These are phyloP conservation scores for Ramaria sp. DNA, from an alignment of 768 basidiomycete species.

Conservation along the genomic window DNA sequence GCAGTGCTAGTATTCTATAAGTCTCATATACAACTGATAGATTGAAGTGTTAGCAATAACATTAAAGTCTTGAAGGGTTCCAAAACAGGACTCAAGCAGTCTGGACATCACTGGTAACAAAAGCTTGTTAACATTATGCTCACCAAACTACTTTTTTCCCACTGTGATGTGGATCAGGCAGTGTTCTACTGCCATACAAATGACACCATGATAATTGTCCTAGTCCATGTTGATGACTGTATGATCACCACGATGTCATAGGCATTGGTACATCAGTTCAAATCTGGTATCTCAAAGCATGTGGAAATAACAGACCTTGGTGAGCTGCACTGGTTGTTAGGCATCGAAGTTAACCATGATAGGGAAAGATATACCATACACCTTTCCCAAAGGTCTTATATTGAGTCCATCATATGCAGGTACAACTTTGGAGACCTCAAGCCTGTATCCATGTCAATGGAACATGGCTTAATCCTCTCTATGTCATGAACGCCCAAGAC, in stretches of 20 bases:
- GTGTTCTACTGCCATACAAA: too few relatives aligned
- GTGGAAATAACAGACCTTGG: conserved; percentile 4
- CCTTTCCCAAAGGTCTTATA: conserved; percentile 11
- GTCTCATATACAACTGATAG: too few relatives aligned
- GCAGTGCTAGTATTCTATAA: too few relatives aligned
- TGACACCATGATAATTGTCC: too few relatives aligned
- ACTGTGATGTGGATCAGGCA: too few relatives aligned
- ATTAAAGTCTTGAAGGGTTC: too few relatives aligned
- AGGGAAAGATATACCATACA: background rate
- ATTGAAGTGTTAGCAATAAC: too few relatives aligned
- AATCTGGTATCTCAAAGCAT: background rate
- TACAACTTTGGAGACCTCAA: conserved; percentile 4
- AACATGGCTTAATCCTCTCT: background rate
- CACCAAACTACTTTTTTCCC: too few relatives aligned
- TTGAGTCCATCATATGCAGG: conserved; percentile 8
- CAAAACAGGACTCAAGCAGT: conserved; percentile 31
- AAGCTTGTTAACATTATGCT: conserved; percentile 20
- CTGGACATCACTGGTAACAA: conserved; percentile 25
- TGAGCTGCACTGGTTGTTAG: conserved; percentile 17
- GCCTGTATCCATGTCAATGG: conserved; percentile 5
- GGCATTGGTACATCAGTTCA: background rate
- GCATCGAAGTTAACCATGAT: conserved; percentile 21
- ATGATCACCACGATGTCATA: conserved; percentile 14
- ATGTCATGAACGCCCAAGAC: too few relatives aligned
- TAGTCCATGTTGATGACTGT: conserved; percentile 24